Conservation (phyloP, 371 early-diverging fungal species). For the Gilbertella persicaria region DNA sequence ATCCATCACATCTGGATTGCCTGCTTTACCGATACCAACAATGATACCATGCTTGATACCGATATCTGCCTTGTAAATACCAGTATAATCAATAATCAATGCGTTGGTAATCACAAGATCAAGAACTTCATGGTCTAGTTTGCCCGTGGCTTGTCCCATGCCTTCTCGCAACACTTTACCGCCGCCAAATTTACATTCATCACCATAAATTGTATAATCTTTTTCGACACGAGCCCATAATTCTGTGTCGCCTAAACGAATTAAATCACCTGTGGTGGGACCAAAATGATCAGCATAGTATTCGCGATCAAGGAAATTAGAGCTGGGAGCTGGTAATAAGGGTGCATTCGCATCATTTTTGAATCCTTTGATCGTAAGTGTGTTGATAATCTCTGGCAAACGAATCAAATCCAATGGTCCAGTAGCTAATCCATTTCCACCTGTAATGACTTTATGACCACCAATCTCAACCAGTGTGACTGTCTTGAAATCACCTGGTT, state of each 20-base stretch:
- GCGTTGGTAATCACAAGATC: constrained; percentile 94
- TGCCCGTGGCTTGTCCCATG: constrained; percentile 83
- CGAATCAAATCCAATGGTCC: constrained; percentile 64
- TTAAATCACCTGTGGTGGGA: constrained; percentile 88
- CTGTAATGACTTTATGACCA: constrained; percentile 78
- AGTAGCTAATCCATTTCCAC: constrained; percentile 82
- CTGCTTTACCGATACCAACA: constrained; percentile 91
- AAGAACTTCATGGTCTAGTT: constrained; percentile 66
- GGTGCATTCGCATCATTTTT: constrained; percentile 58
- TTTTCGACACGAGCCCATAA: constrained; percentile 87
- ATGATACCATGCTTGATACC: constrained; percentile 87
- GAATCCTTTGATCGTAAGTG: constrained; percentile 56
- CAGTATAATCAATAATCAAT: constrained; percentile 87
- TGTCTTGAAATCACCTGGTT: constrained; percentile 83
- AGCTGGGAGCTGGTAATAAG: constrained; percentile 27
- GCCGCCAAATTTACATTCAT: constrained; percentile 89
- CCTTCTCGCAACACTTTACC: constrained; percentile 90
- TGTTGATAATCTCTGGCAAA: constrained; percentile 47
- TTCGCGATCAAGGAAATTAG: constrained; percentile 69
- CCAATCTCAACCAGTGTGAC: constrained; percentile 82
- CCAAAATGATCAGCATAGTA: constrained; percentile 89
- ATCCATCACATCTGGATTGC: constrained; percentile 96
- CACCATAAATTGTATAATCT: constrained; percentile 88
- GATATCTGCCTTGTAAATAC: constrained; percentile 97
- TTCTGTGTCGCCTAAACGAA: constrained; percentile 83